Base-by-base conservation (phyloP, 2,329 filamentous ascomycete genomes). In the Coniella lustricola region DNA sequence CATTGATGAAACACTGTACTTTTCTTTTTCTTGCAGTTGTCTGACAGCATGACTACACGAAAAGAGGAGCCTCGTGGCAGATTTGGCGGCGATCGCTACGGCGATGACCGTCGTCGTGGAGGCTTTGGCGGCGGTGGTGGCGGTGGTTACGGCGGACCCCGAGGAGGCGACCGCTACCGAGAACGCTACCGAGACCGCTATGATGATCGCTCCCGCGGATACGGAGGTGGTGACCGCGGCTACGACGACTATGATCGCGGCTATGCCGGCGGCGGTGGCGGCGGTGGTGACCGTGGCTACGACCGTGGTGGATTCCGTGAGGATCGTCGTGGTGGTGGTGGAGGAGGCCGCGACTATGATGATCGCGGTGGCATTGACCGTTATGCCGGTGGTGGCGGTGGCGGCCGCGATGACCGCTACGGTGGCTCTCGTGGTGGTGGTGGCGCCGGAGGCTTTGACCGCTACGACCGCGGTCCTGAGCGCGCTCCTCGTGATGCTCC, bases 31-130 rank as follows among this genome's bases (percentile, higher is more conserved):
- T 14, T 62, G 53, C 48, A 55, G 25, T 31, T 46, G 16, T 34
- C 13, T 18, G 21, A 35, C 36, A 21, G 20, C n/a, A 31, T 48
- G 5, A 41, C 48, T 48, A 33, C 50, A 39, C 38, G 55, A 64
- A 57, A 69, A 70, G 72, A 77, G 63, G 75, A 79, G 57, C 72
- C 72, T 53, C 69, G 73, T 41, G 74, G 76, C 54, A 72, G 68
- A 54, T 63, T 67, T 49, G 67, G 69, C 50, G 64, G 66, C 66
- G 77, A 80, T 58, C 79, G 81, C 55, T 80, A 79, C 35, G 52
- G 46, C 58, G 82, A 85, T 54, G 81, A 84, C 52, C 78, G 82
- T 60, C 77, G 81, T 55, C 75, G 82, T 55, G 78, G 82, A 54
- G 77, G 80, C 50, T 77, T 77, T 54, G 74, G 79, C 35, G 68